A percentile compares a stretch with the other conserved stretches of the same genome.
Evolutionary conservation across 345 rosid genomes (phyloP).

Genomic region (Sapria himalayana): DNA sequence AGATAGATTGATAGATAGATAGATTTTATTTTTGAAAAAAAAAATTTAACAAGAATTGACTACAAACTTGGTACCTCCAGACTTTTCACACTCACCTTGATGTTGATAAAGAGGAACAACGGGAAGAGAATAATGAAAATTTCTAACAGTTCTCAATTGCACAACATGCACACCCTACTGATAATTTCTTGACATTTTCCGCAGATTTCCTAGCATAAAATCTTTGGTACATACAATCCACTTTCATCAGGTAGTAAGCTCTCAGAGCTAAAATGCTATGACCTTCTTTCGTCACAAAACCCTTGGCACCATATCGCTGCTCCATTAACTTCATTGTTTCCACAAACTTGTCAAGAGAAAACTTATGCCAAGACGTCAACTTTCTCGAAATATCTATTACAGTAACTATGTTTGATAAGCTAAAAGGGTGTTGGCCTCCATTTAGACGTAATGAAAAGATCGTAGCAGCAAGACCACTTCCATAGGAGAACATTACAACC

Average conservation of each 20-base stretch:
- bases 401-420: slow-evolving; percentile 55
- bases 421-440: slow-evolving; percentile 48
- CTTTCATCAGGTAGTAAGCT: slow-evolving; percentile 82
- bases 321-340: slow-evolving; percentile 84
- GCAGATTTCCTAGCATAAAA: slow-evolving; percentile 52
- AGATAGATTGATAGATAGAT: too few relatives aligned
- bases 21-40: too few relatives aligned
- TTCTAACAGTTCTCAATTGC: too few relatives aligned
- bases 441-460: slow-evolving; percentile 63
- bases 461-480: slow-evolving; percentile 88
- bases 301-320: slow-evolving; percentile 93
- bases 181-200: slow-evolving; percentile 6
- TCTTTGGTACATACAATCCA: slow-evolving; percentile 78
- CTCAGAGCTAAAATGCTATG: slow-evolving; percentile 67
- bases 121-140: too few relatives aligned
- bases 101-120: too few relatives aligned
- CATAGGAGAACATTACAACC: slow-evolving; percentile 77
- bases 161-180: too few relatives aligned
- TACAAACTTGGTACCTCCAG: too few relatives aligned
- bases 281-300: slow-evolving; percentile 83
- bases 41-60: too few relatives aligned
- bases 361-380: slow-evolving; percentile 79
- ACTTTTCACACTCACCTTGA: too few relatives aligned
- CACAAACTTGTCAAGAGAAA: slow-evolving; percentile 61
- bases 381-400: slow-evolving; percentile 51